These are phyloP conservation scores for Trichoderma asperellum DNA, from an alignment of 2,329 filamentous ascomycete genomes.

Conservation along the genomic window DNA sequence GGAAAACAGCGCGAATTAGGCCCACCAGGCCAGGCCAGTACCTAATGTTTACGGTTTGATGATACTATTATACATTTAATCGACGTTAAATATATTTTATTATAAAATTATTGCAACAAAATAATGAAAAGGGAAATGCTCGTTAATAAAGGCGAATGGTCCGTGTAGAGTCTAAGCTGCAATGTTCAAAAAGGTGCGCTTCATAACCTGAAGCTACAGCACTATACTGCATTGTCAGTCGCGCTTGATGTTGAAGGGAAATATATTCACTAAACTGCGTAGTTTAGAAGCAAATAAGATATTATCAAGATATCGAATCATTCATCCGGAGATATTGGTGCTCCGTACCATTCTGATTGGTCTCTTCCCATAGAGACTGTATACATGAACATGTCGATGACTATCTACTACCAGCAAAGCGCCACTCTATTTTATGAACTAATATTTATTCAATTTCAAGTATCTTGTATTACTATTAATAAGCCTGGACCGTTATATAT, in stretches of 20 bases:
- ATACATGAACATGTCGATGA: not conserved
- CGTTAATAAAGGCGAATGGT: not conserved
- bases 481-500: not conserved
- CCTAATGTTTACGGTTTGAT: not conserved
- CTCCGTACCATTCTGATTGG: not conserved
- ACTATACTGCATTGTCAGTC: not conserved
- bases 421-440: not conserved
- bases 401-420: not conserved
- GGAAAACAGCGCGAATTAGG: not conserved
- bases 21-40: not conserved
- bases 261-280: not conserved
- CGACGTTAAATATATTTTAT: no score
- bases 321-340: not conserved
- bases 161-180: not conserved
- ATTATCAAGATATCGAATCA: not conserved
- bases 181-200: not conserved
- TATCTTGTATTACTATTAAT: not conserved
- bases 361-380: no score
- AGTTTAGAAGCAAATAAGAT: not conserved
- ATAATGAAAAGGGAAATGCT: not conserved
- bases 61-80: no score
- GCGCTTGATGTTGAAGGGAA: not conserved
- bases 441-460: not conserved
- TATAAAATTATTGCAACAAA: not conserved
- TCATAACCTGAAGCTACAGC: not conserved